Conservation (phyloP, 768 basidiomycete genomes). For the Fistulinella prunicolor region DNA sequence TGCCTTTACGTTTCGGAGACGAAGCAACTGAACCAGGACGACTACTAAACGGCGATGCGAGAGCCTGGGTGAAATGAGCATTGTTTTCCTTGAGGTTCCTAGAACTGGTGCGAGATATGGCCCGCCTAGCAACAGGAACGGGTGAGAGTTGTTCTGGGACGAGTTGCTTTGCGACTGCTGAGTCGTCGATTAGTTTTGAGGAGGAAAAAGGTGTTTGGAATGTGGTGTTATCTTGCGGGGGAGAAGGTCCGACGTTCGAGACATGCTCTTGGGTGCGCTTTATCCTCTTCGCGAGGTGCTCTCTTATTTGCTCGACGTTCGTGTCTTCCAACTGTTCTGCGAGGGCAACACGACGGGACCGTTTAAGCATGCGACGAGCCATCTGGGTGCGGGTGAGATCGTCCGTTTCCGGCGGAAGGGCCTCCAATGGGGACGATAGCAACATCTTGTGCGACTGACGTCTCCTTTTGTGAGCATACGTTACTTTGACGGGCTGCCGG, state of each 20-base stretch:
- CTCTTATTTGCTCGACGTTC: conserved; percentile 17
- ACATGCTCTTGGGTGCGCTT: conserved; percentile 23
- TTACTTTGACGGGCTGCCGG: conserved; percentile 22
- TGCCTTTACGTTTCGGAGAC: conserved; percentile 33
- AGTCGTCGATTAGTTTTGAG: conserved; percentile 22
- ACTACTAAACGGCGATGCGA: conserved; percentile 48
- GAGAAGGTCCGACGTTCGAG: conserved; percentile 4
- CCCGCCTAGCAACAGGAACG: conserved; percentile 36
- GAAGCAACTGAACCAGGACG: conserved; percentile 40
- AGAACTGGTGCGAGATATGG: conserved; percentile 39
- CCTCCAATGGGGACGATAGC: conserved; percentile 29
- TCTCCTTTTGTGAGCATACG: conserved; percentile 34
- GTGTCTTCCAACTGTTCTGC: conserved; percentile 20
- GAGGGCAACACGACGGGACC: conserved; percentile 39
- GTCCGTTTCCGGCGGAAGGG: conserved; percentile 24
- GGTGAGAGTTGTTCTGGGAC: conserved; percentile 41
- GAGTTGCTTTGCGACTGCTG: conserved; percentile 17
- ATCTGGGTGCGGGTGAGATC: conserved; percentile 41
- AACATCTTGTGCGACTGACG: conserved; percentile 15
- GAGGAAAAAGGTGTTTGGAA: conserved; percentile 30
- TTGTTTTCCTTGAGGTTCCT: conserved; percentile 41
- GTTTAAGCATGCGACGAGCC: conserved; percentile 46
- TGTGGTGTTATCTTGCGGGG: conserved; percentile 17
- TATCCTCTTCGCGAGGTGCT: conserved; percentile 34
- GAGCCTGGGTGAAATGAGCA: conserved; percentile 15